phyloP scores from a whole-genome alignment of 1,284 basidiomycete genomes.

The Austropuccinia psidii region DNA sequence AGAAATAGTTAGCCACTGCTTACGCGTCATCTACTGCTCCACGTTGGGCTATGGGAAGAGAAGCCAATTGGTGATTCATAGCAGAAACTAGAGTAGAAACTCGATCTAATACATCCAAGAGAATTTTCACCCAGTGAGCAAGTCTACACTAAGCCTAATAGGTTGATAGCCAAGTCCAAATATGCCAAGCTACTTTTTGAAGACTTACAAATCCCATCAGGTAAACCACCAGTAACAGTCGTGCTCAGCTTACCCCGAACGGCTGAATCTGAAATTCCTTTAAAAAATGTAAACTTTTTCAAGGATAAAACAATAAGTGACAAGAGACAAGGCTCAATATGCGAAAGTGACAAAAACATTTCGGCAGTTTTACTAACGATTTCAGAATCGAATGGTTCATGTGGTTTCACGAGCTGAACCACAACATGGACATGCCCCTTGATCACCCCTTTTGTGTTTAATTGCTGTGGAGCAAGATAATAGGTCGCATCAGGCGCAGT shows the following conservation, averaged over 20 bases:
- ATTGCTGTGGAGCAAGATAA: conserved; percentile 23
- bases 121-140: not conserved
- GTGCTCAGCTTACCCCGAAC: not conserved
- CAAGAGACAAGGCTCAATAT: too few relatives aligned
- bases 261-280: conserved; percentile 2
- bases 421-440: conserved; percentile 16
- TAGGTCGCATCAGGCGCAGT: conserved; percentile 9
- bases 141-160: not conserved
- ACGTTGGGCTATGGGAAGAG: conserved; percentile 9
- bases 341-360: not conserved
- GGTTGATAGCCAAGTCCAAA: not conserved
- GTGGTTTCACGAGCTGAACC: not conserved
- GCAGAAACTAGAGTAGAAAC: conserved; percentile 13
- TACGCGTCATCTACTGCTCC: conserved; percentile 27
- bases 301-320: not conserved
- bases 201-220: conserved; percentile 12
- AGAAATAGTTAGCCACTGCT: too few relatives aligned
- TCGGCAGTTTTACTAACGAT: not conserved
- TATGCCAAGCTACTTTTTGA: too few relatives aligned
- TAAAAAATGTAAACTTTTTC: conserved; percentile 9
- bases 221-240: conserved; percentile 4
- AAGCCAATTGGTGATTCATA: conserved; percentile 16
- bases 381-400: not conserved
- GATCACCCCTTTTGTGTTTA: conserved; percentile 10
- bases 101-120: not conserved